These are phyloP conservation scores for Daucus carota DNA, from an alignment of 129 eudicot genomes.

Conservation along the genomic window DH1_v3.0 NC_030385.2:584001-584500, in stretches of 20 bases:
- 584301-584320: neutral
- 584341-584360: neutral
- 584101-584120: slow-evolving; percentile 47
- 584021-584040: neutral
- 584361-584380: neutral
- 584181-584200: neutral
- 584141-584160: neutral
- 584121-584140: slow-evolving; percentile 41
- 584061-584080: neutral
- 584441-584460: neutral
- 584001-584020: neutral
- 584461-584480: neutral
- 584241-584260: neutral
- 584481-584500: neutral
- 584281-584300: neutral
- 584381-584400: neutral
- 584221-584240: neutral
- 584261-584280: neutral
- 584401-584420: neutral
- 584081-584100: slow-evolving; percentile 75
- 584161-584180: neutral
- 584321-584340: neutral
- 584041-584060: neutral
- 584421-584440: neutral
- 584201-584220: neutral